These are phyloP conservation scores for Amanita inopinata DNA, from an alignment of 768 basidiomycete genomes.

Conservation along the genomic window DNA sequence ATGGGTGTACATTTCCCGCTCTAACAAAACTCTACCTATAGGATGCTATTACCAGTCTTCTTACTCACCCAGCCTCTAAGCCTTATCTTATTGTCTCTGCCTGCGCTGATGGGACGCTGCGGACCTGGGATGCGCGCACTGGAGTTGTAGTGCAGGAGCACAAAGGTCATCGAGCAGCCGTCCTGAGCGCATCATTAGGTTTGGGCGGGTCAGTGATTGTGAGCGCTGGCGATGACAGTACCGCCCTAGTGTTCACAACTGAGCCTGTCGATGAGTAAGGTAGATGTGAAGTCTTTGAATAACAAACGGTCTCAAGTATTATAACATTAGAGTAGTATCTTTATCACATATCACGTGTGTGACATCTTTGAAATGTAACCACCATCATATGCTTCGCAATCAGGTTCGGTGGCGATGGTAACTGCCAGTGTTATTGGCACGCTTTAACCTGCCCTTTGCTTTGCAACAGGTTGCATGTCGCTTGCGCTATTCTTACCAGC, in stretches of 20 bases:
- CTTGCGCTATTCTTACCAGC: too few relatives aligned
- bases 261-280: conserved; percentile 32
- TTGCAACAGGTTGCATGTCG: too few relatives aligned
- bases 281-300: too few relatives aligned
- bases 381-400: too few relatives aligned
- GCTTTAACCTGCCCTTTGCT: too few relatives aligned
- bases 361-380: too few relatives aligned
- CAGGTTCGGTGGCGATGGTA: too few relatives aligned
- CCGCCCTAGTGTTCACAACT: conserved; percentile 75
- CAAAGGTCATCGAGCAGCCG: conserved; percentile 69
- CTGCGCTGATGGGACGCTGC: conserved; percentile 78
- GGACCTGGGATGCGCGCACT: conserved; percentile 89
- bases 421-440: too few relatives aligned
- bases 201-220: conserved; percentile 64
- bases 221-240: conserved; percentile 86
- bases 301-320: too few relatives aligned
- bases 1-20: too few relatives aligned
- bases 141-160: conserved; percentile 73
- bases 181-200: conserved; percentile 69
- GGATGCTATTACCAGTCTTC: conserved; percentile 82
- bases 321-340: too few relatives aligned
- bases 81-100: conserved; percentile 74
- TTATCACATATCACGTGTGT: too few relatives aligned
- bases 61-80: conserved; percentile 66
- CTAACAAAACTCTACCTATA: conserved; percentile 22